phyloP scores from a whole-genome alignment of 805 yeast genomes.

The Metschnikowia proteae region DNA sequence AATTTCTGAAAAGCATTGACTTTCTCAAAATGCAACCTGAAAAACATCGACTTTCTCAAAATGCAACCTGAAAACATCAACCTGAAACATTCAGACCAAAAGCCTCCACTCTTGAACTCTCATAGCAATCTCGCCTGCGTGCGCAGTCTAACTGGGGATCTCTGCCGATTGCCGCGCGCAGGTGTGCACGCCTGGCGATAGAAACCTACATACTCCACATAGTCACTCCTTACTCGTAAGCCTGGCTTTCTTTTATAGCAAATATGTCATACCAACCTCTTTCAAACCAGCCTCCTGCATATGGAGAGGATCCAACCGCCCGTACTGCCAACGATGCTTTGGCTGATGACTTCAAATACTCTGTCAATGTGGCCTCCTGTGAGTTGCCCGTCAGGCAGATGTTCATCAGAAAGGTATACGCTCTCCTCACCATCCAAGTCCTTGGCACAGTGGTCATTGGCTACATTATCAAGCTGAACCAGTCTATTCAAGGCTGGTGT shows the following conservation, averaged over 20 bases:
- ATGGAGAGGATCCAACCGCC: slow-evolving; percentile 15
- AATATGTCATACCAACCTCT: slow-evolving; percentile 13
- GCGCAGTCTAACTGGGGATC: neutral
- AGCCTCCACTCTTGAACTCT: too few species aligned
- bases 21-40: too few species aligned
- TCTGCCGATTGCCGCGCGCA: neutral
- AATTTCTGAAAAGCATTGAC: too few species aligned
- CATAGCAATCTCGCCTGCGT: neutral
- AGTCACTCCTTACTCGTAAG: too few species aligned
- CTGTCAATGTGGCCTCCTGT: slow-evolving; percentile 73
- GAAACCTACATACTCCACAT: slow-evolving; percentile 29
- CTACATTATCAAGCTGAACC: slow-evolving; percentile 43
- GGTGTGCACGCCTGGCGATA: slow-evolving; percentile 15
- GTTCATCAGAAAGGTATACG: slow-evolving; percentile 76
- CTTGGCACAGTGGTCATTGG: slow-evolving; percentile 59
- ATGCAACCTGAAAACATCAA: too few species aligned
- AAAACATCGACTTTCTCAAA: too few species aligned
- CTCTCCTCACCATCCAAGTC: slow-evolving; percentile 63
- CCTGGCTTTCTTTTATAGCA: neutral
- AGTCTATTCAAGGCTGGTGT: slow-evolving; percentile 50
- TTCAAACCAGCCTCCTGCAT: slow-evolving; percentile 12
- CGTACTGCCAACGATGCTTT: slow-evolving; percentile 16
- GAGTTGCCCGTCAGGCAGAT: slow-evolving; percentile 70
- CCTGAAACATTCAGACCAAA: too few species aligned
- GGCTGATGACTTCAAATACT: slow-evolving; percentile 74